Conservation (phyloP, 176 grass and related monocot genomes). For the Juncus effusus region DNA sequence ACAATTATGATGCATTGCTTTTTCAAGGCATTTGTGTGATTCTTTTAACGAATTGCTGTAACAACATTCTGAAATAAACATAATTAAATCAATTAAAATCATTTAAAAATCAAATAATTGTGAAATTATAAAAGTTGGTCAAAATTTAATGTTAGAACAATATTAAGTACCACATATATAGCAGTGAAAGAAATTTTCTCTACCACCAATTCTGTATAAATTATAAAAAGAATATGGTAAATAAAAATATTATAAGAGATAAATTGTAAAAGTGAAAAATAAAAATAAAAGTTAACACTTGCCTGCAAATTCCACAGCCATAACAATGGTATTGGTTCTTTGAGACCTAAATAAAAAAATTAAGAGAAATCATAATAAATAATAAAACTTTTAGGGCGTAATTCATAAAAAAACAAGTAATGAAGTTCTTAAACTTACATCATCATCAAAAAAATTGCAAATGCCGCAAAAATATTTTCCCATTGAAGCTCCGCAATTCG, state of each 20-base stretch:
- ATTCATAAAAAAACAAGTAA: slow-evolving; percentile 2
- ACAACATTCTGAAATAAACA: slow-evolving; percentile 57
- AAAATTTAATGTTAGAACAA: neutral
- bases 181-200: slow-evolving; percentile 73
- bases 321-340: slow-evolving; percentile 78
- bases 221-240: neutral
- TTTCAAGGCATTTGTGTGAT: slow-evolving; percentile 61
- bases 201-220: slow-evolving; percentile 48
- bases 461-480: slow-evolving; percentile 62
- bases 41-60: slow-evolving; percentile 59
- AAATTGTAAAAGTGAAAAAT: too few relatives aligned
- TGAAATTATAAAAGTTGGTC: neutral
- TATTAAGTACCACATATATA: slow-evolving; percentile 48
- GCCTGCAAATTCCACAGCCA: slow-evolving; percentile 89
- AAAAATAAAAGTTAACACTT: slow-evolving; percentile 6
- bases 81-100: neutral
- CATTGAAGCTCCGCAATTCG: slow-evolving; percentile 62
- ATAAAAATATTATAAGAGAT: neutral
- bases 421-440: slow-evolving; percentile 36
- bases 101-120: neutral
- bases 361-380: neutral
- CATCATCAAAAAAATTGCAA: slow-evolving; percentile 91
- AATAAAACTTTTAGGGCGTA: neutral
- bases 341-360: slow-evolving; percentile 38
- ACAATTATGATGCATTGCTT: slow-evolving; percentile 92